A percentile compares a stretch with the other conserved stretches of the same genome.
These are phyloP conservation scores for Leptographium radiaticola DNA, from an alignment of 2,329 filamentous ascomycete species.

Conservation along the genomic window DNA sequence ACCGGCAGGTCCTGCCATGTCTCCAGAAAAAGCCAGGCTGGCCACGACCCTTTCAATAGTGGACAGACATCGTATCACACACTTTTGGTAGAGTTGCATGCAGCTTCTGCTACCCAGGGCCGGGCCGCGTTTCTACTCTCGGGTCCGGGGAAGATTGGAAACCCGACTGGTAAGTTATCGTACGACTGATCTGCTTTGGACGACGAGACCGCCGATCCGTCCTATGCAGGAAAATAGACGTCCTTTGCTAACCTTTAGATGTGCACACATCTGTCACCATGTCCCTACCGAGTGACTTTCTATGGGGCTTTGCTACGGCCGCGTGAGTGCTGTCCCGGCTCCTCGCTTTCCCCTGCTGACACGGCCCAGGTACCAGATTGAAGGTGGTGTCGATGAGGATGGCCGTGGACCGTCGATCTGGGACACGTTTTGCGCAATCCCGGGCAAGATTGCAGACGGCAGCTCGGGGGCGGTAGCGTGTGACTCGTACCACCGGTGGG, in stretches of 20 bases:
- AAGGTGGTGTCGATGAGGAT: slow-evolving; percentile 61
- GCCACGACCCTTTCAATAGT: too few species aligned
- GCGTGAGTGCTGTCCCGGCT: slow-evolving; percentile 35
- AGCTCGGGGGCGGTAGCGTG: slow-evolving; percentile 66
- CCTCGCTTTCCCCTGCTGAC: background rate
- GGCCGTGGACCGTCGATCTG: slow-evolving; percentile 75
- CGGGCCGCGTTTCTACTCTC: too few species aligned
- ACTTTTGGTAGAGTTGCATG: too few species aligned
- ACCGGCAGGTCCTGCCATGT: slow-evolving; percentile 24
- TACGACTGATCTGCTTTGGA: too few species aligned
- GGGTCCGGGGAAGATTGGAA: too few species aligned
- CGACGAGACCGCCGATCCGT: too few species aligned
- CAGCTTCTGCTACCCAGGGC: too few species aligned
- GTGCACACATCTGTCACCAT: slow-evolving; percentile 18
- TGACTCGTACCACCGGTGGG: slow-evolving; percentile 73
- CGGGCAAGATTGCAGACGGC: slow-evolving; percentile 72
- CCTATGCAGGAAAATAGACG: too few species aligned
- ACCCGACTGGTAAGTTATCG: too few species aligned
- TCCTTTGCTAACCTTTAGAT: too few species aligned
- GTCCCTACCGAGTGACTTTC: slow-evolving; percentile 55
- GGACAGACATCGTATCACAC: too few species aligned
- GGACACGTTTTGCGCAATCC: slow-evolving; percentile 75
- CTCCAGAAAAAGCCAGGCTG: slow-evolving; percentile 15
- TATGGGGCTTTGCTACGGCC: slow-evolving; percentile 72
- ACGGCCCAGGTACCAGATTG: slow-evolving; percentile 64